Conservation (phyloP, 2,329 filamentous ascomycete species). For the Calonectria pteridis region DNA sequence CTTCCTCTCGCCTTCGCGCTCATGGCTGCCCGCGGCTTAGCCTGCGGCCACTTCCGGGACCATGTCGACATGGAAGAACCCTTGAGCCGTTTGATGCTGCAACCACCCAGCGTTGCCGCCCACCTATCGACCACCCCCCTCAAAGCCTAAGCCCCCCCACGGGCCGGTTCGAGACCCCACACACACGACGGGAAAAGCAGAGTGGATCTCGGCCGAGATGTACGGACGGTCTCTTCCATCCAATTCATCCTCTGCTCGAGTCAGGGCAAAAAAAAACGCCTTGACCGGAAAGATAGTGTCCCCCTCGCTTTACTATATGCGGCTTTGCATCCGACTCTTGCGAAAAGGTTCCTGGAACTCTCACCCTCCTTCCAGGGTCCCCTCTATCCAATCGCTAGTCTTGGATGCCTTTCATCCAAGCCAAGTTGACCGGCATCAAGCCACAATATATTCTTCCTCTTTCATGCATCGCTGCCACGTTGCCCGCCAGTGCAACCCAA, state of each 20-base stretch:
- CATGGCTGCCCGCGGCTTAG: slow-evolving; percentile 5
- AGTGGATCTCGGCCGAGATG: slow-evolving; percentile 10
- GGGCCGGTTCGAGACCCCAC: background rate
- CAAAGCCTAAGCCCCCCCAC: background rate
- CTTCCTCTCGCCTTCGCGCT: background rate
- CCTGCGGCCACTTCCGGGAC: background rate
- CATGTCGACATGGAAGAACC: background rate
- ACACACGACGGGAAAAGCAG: background rate
- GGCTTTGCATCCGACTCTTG: background rate
- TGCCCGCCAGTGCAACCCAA: background rate
- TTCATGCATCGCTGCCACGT: background rate
- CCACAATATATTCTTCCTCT: background rate
- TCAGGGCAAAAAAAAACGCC: background rate
- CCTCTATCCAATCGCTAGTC: background rate
- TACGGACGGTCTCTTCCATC: background rate
- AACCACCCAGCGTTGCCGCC: background rate
- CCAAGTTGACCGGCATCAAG: background rate
- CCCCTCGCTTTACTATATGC: background rate
- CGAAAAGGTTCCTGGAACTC: background rate
- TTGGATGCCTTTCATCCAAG: background rate
- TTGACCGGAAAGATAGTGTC: background rate
- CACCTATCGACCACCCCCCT: background rate
- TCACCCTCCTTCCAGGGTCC: background rate
- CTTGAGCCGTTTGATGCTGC: background rate
- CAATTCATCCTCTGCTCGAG: background rate